phyloP scores from a whole-genome alignment of 371 early-diverging fungal genomes.

The Mucor velutinosus region DNA sequence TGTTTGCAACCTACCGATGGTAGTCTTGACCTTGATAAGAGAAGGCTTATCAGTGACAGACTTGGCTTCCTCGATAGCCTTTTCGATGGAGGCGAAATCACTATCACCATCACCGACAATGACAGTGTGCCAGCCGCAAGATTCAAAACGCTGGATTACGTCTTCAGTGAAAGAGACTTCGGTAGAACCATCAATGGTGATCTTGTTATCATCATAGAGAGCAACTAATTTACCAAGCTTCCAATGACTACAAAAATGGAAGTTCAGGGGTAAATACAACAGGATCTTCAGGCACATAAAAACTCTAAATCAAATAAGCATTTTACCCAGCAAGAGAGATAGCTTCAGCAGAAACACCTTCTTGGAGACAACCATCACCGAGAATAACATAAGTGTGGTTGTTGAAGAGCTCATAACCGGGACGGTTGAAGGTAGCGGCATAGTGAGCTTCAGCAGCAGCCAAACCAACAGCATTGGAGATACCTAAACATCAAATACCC shows the following conservation, averaged over 20 bases:
- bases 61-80: conserved; percentile 82
- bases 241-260: conserved; percentile 70
- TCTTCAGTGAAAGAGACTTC: conserved; percentile 95
- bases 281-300: background rate
- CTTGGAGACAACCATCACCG: conserved; percentile 99
- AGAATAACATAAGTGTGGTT: conserved; percentile 88
- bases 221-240: conserved; percentile 95
- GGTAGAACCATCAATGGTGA: conserved; percentile 95
- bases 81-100: conserved; percentile 72
- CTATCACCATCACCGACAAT: conserved; percentile 84
- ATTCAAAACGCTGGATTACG: conserved; percentile 85
- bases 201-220: conserved; percentile 97
- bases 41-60: conserved; percentile 85
- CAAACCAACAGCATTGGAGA: conserved; percentile 96
- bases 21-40: conserved; percentile 85
- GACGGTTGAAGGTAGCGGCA: conserved; percentile 90
- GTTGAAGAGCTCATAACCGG: conserved; percentile 81
- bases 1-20: conserved; percentile 60
- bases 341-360: conserved; percentile 98
- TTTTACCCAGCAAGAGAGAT: conserved; percentile 92
- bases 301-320: conserved; percentile 5
- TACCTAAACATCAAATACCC: conserved; percentile 29
- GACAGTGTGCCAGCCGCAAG: conserved; percentile 94
- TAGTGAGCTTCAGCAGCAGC: conserved; percentile 91
- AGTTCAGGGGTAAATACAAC: background rate